Conservation (phyloP, 164 flowering plant species). For the Vitis cinerea region DNA sequence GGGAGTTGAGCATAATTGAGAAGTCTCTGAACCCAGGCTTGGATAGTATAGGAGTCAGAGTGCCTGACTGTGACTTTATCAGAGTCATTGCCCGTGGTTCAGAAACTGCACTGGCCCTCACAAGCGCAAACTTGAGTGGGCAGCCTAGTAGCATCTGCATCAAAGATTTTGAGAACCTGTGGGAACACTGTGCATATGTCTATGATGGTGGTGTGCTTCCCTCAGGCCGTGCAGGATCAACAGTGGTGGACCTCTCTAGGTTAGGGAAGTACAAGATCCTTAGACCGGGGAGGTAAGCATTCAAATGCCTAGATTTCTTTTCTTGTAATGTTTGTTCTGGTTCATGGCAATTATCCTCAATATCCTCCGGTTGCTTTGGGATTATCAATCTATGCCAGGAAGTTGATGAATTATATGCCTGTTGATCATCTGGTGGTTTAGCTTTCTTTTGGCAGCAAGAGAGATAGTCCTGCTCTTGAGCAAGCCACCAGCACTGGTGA, state of each 20-base stretch:
- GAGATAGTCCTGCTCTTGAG: no score
- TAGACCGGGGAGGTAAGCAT: constrained; percentile 81
- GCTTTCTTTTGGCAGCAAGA: no score
- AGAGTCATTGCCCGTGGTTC: constrained; percentile 69
- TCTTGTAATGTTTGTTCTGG: neutral
- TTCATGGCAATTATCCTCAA: no score
- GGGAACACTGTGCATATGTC: constrained; percentile 85
- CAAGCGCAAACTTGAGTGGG: constrained; percentile 91
- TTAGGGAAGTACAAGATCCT: constrained; percentile 76
- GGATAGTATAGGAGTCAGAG: constrained; percentile 89
- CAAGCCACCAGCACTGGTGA: no score
- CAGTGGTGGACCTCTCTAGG: constrained; percentile 75
- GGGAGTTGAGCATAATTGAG: constrained; percentile 82
- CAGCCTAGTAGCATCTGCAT: constrained; percentile 79
- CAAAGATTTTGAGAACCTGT: constrained; percentile 76
- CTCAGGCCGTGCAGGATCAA: constrained; percentile 90
- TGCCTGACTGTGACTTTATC: constrained; percentile 80
- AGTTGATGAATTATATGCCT: no score
- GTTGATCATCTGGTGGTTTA: no score
- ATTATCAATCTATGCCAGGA: no score
- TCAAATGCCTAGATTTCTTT: neutral
- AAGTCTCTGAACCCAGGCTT: constrained; percentile 88
- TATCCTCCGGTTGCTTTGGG: no score
- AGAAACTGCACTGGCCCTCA: constrained; percentile 84
- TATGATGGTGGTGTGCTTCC: constrained; percentile 89